A percentile compares a stretch with the other conserved stretches of the same genome.
These are phyloP conservation scores for Hypoxylon sp. DNA, from an alignment of 2,329 filamentous ascomycete genomes.

Conservation along the genomic window DNA sequence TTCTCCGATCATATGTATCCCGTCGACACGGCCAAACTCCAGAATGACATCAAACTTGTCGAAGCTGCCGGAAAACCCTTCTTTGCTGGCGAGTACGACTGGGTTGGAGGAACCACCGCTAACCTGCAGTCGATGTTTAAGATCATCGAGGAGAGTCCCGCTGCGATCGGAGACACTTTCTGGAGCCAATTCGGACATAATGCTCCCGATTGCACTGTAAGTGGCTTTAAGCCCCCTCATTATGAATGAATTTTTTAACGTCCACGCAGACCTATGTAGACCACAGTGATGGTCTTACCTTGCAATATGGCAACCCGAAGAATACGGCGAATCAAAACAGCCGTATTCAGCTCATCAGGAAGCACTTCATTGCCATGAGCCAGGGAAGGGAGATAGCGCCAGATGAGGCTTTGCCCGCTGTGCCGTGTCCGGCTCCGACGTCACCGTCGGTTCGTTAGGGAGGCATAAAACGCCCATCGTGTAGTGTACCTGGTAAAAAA, in stretches of 20 bases:
- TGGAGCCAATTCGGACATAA: constrained; percentile 63
- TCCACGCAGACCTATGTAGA: constrained; percentile 57
- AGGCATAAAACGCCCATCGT: neutral
- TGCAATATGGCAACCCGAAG: constrained; percentile 61
- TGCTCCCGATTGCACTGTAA: constrained; percentile 57
- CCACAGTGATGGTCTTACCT: constrained; percentile 60
- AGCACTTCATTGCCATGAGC: constrained; percentile 60
- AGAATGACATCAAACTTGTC: constrained; percentile 55
- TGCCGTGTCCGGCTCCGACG: constrained; percentile 55
- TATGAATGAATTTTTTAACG: constrained; percentile 8
- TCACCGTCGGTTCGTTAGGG: constrained; percentile 22
- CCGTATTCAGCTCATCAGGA: constrained; percentile 58
- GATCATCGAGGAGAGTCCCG: constrained; percentile 56
- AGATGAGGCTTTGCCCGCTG: constrained; percentile 54
- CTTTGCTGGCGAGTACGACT: constrained; percentile 63
- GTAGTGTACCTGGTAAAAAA: no score
- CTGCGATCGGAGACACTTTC: constrained; percentile 59
- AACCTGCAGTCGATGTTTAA: constrained; percentile 57
- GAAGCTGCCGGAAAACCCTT: constrained; percentile 56
- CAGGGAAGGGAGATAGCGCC: constrained; percentile 51
- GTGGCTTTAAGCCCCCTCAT: constrained; percentile 46
- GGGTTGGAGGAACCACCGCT: constrained; percentile 55
- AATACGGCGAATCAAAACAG: constrained; percentile 56
- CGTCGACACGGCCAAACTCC: constrained; percentile 56
- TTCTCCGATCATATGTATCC: constrained; percentile 65